A percentile compares a stretch with the other conserved stretches of the same genome.
phyloP scores from a whole-genome alignment of 495 filamentous ascomycete genomes.

The Bombardia bombarda region DNA sequence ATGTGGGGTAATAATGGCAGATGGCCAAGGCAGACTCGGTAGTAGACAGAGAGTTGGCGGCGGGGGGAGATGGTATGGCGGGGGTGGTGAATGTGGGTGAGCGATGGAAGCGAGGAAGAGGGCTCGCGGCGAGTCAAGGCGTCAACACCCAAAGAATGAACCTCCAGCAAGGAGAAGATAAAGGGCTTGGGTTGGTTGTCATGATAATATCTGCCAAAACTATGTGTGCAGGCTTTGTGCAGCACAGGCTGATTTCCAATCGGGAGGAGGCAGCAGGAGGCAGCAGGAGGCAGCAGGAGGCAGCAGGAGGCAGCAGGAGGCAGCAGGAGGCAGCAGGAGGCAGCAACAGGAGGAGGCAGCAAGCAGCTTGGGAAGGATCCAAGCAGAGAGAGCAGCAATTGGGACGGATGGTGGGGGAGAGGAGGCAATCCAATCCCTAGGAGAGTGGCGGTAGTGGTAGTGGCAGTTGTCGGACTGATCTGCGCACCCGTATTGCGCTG shows the following conservation, averaged over 20 bases:
- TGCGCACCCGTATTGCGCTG: neutral
- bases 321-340: neutral
- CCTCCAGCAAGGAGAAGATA: slow-evolving; percentile 49
- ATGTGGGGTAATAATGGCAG: too few species aligned
- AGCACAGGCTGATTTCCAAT: slow-evolving; percentile 32
- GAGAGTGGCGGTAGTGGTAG: slow-evolving; percentile 9
- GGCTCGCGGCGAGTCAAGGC: slow-evolving; percentile 25
- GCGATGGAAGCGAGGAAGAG: slow-evolving; percentile 1
- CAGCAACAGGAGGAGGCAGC: neutral
- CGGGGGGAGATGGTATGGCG: too few species aligned
- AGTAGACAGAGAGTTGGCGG: too few species aligned
- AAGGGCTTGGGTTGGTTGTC: slow-evolving; percentile 44
- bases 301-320: neutral
- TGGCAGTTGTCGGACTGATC: slow-evolving; percentile 8
- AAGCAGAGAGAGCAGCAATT: too few species aligned
- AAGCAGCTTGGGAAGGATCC: neutral
- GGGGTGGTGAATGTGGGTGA: slow-evolving; percentile 14
- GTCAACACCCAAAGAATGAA: slow-evolving; percentile 42
- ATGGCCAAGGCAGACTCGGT: too few species aligned
- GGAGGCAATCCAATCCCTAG: neutral
- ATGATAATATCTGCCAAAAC: slow-evolving; percentile 41
- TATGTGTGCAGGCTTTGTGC: slow-evolving; percentile 23
- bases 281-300: neutral
- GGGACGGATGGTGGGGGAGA: slow-evolving; percentile 15
- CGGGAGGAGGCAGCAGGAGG: slow-evolving; percentile 15